Base-by-base conservation (phyloP, 495 filamentous ascomycete genomes). In the Halenospora varia region DNA sequence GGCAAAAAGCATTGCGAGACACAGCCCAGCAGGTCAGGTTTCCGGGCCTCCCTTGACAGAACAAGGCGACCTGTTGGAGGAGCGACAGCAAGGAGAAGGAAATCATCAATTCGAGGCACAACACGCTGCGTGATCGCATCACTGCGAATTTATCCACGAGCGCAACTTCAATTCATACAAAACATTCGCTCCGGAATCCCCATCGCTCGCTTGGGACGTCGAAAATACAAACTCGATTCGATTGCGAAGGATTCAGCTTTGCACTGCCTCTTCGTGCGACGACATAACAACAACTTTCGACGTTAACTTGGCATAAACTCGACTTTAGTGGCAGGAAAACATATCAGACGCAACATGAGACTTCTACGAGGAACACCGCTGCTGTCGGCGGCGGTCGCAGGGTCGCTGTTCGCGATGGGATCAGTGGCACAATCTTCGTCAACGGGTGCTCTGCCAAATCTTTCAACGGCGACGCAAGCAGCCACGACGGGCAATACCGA, bases 331-430 rank as follows among this genome's bases (percentile, higher is more conserved):
- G 29, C 4, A 35, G 29, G 18, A 48, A 19, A 11, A 23, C 3
- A 48, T 18, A 49, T 20, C 25, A 49, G 2, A 51, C 3, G n/a
- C 59, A 62, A 50, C 25, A 62, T 62, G 60, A 58, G 45, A 29
- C 20, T 59, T 15, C 29, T 45, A 44, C 45, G 26, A 49, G 44
- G 25, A 23, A 25, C 59, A 40, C 25, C 51, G n/a, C 48, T 57
- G 13, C 25, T 63, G 1, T 50, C 39, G 6, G 46, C 56, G 11
- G 56, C 48, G 6, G 18, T 54, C 11, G 53, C 53, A 18, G 18
- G 59, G 24, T 51, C 61, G 3, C 17, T 62, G 0, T 19, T 60
- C 22, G 25, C 56, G 20, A 55, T 58, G 40, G 44, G 47, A 6
- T 15, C 46, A 22, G 20, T 10, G n/a, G 48, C 50, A 0, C 18